A percentile compares a stretch with the other conserved stretches of the same genome.
Evolutionary conservation across 179 eudicot genomes (phyloP).

Genomic region (Amaranthus tricolor): DNA sequence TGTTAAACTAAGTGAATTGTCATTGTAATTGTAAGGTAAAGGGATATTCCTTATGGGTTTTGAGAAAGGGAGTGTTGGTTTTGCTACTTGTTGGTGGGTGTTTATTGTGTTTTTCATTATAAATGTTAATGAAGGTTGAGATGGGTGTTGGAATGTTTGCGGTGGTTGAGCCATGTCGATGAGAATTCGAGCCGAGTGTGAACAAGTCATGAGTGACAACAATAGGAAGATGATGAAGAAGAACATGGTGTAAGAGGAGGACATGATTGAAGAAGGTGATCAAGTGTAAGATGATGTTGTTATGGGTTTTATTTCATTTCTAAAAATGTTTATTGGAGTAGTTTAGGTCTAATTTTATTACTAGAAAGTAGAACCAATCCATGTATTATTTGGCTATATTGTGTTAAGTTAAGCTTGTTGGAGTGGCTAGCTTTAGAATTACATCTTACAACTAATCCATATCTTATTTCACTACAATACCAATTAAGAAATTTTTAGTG

Average conservation of each 20-base stretch:
- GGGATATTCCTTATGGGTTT: slow-evolving; percentile 15
- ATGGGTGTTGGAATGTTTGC: slow-evolving; percentile 1
- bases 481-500: too few relatives aligned
- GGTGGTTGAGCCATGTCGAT: neutral
- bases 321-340: neutral
- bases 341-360: neutral
- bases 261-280: slow-evolving; percentile 6
- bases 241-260: neutral
- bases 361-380: neutral
- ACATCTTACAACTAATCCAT: neutral
- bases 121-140: slow-evolving; percentile 19
- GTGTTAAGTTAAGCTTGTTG: neutral
- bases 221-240: neutral
- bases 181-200: slow-evolving; percentile 9
- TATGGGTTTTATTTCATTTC: neutral
- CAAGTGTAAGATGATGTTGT: neutral
- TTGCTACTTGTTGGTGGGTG: slow-evolving; percentile 7
- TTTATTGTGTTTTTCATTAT: slow-evolving; percentile 1
- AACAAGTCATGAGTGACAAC: slow-evolving; percentile 7
- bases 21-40: neutral
- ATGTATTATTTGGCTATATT: neutral
- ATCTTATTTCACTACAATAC: neutral
- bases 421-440: neutral
- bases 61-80: slow-evolving; percentile 10
- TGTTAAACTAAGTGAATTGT: slow-evolving; percentile 5